phyloP scores from a whole-genome alignment of 495 filamentous ascomycete species.

The Hypoxylon fuscum region DNA sequence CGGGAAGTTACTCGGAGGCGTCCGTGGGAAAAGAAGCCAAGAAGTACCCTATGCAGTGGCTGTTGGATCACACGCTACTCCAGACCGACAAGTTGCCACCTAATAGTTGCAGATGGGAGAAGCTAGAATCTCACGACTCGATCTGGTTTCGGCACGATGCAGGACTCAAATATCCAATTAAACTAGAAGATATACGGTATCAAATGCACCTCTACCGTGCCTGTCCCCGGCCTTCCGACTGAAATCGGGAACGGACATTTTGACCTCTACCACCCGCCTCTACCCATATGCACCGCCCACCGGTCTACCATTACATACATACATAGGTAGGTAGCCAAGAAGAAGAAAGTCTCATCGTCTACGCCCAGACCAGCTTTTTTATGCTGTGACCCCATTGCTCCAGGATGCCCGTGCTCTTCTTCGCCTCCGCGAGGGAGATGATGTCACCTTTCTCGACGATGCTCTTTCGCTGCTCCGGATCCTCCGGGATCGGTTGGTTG shows the following conservation, averaged over 20 bases:
- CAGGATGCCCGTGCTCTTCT: constrained; percentile 83
- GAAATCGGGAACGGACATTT: neutral
- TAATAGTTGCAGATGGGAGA: constrained; percentile 68
- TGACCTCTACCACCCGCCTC: neutral
- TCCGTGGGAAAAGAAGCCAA: constrained; percentile 68
- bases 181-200: constrained; percentile 92
- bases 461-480: constrained; percentile 43
- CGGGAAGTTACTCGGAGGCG: constrained; percentile 88
- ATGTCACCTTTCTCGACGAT: constrained; percentile 78
- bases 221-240: constrained; percentile 10
- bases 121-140: constrained; percentile 75
- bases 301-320: neutral
- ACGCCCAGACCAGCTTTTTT: constrained; percentile 94
- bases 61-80: constrained; percentile 84
- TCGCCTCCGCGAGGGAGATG: constrained; percentile 83
- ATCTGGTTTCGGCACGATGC: constrained; percentile 82
- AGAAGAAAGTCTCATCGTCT: constrained; percentile 7
- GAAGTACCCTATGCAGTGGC: constrained; percentile 91
- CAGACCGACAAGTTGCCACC: constrained; percentile 33
- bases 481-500: constrained; percentile 48
- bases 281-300: constrained; percentile 10
- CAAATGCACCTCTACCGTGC: constrained; percentile 81
- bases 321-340: neutral
- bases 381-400: constrained; percentile 86
- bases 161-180: constrained; percentile 78